Evolutionary conservation across 2,329 filamentous ascomycete genomes (phyloP).

Genomic region (Diaporthe vaccinii): DNA sequence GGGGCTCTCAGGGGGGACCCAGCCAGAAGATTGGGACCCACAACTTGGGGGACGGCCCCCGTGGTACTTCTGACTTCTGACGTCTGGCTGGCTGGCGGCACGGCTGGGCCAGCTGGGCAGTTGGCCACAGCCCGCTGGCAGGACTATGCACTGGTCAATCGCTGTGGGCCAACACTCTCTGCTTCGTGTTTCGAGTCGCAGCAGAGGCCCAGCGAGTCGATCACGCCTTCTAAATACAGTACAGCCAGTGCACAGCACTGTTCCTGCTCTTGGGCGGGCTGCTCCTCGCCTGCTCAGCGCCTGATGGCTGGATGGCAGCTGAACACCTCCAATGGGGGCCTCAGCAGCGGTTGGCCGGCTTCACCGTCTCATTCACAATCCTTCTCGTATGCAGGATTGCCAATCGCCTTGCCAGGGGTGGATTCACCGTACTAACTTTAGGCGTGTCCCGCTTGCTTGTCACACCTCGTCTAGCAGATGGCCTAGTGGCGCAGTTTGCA

Average conservation of each 20-base stretch:
- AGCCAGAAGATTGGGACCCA: constrained; percentile 29
- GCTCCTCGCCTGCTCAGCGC: neutral
- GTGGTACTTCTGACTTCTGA: neutral
- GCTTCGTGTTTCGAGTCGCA: constrained; percentile 25
- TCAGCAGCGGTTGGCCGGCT: constrained; percentile 13
- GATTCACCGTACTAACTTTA: neutral
- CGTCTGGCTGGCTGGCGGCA: neutral
- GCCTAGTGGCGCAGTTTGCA: constrained; percentile 23
- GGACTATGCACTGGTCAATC: constrained; percentile 3
- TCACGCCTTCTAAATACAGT: constrained; percentile 16
- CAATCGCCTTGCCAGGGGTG: constrained; percentile 3
- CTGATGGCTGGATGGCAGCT: neutral
- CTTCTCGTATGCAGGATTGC: constrained; percentile 25
- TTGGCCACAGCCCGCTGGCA: constrained; percentile 4
- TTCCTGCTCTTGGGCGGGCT: neutral
- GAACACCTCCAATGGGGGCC: neutral
- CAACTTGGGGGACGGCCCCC: constrained; percentile 2
- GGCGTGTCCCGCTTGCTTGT: neutral
- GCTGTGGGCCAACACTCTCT: constrained; percentile 3
- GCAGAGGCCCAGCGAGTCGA: constrained; percentile 23
- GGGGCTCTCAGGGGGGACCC: constrained; percentile 31
- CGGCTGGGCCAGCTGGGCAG: constrained; percentile 10
- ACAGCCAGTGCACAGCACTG: constrained; percentile 22
- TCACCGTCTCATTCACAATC: constrained; percentile 26
- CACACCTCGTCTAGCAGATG: constrained; percentile 6